Percentiles rank a stretch among this genome's conserved stretches.
phyloP scores from a whole-genome alignment of 2,329 filamentous ascomycete genomes.

The Mycosphaerella sp. region DNA sequence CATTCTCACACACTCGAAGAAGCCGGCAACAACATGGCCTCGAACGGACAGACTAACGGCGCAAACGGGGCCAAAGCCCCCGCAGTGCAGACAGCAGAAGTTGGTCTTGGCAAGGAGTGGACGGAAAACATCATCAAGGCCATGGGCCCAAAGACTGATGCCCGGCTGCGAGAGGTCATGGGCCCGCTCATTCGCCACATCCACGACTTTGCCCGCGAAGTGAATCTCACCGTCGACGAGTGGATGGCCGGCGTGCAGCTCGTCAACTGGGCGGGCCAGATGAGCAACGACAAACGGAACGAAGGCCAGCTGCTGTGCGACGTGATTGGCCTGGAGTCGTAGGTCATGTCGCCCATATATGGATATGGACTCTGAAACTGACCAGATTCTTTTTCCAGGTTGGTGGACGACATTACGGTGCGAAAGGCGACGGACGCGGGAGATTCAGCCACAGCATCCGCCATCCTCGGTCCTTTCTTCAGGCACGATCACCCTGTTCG shows the following conservation, averaged over 20 bases:
- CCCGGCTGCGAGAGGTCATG: constrained; percentile 39
- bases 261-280: constrained; percentile 57
- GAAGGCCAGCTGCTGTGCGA: constrained; percentile 58
- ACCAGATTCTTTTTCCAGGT: constrained; percentile 39
- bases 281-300: constrained; percentile 57
- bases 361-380: too few relatives aligned
- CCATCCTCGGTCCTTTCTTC: constrained; percentile 84
- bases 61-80: constrained; percentile 48
- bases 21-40: neutral
- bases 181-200: constrained; percentile 49
- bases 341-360: too few relatives aligned
- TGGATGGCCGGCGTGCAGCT: constrained; percentile 52
- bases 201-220: constrained; percentile 55
- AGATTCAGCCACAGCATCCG: constrained; percentile 59
- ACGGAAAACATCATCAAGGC: constrained; percentile 35
- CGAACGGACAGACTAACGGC: constrained; percentile 44
- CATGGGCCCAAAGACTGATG: constrained; percentile 34
- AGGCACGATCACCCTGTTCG: constrained; percentile 63
- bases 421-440: constrained; percentile 51
- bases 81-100: constrained; percentile 39
- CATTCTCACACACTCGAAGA: neutral
- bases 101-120: constrained; percentile 17
- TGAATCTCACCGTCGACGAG: constrained; percentile 54
- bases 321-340: constrained; percentile 50
- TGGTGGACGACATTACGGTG: constrained; percentile 75